phyloP scores from a whole-genome alignment of 805 yeast species.

The Lipomyces kockii region DNA sequence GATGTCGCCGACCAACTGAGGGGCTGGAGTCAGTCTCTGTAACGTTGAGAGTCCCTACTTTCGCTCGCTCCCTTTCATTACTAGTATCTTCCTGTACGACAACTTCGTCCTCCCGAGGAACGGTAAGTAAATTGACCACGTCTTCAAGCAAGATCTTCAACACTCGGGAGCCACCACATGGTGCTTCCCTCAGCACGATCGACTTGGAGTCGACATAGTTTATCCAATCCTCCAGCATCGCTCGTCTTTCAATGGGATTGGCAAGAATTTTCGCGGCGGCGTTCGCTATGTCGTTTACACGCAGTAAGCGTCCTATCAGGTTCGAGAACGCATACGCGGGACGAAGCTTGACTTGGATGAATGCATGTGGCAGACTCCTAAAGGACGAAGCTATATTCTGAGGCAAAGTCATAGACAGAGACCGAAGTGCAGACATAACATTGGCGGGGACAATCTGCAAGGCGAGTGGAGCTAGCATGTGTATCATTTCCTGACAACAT shows the following conservation, averaged over 20 bases:
- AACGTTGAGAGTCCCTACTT: slow-evolving; percentile 1
- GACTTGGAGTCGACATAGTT: slow-evolving; percentile 53
- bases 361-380: slow-evolving; percentile 53
- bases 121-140: slow-evolving; percentile 40
- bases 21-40: slow-evolving; percentile 21
- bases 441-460: slow-evolving; percentile 61
- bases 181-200: slow-evolving; percentile 56
- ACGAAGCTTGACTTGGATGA: slow-evolving; percentile 57
- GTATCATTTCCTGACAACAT: slow-evolving; percentile 50
- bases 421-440: slow-evolving; percentile 59
- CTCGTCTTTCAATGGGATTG: slow-evolving; percentile 50
- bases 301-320: slow-evolving; percentile 58
- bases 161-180: slow-evolving; percentile 49
- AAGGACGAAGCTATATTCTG: slow-evolving; percentile 43
- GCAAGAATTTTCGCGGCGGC: slow-evolving; percentile 55
- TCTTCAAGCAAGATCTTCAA: slow-evolving; percentile 41
- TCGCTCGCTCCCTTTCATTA: not conserved
- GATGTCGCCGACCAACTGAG: slow-evolving; percentile 7
- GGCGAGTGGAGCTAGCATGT: slow-evolving; percentile 65
- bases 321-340: slow-evolving; percentile 60
- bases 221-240: slow-evolving; percentile 65
- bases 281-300: slow-evolving; percentile 59
- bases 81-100: slow-evolving; percentile 6
- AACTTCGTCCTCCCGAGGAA: not conserved
- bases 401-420: slow-evolving; percentile 56